These are phyloP conservation scores for Teunomyces stri DNA, from an alignment of 805 yeast species.

Conservation along the genomic window DNA sequence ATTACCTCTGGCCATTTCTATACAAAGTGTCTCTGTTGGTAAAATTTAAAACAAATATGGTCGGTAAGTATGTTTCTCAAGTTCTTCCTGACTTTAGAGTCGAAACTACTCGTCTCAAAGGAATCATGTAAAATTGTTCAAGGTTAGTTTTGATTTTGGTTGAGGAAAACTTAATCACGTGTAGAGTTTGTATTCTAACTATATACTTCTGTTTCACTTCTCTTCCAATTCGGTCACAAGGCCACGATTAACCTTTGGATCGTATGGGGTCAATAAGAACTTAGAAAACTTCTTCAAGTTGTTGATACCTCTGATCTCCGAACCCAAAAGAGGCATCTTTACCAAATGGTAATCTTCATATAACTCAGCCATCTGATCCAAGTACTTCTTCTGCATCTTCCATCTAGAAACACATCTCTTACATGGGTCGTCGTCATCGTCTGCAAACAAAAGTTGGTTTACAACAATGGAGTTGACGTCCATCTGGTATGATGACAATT, in stretches of 20 bases:
- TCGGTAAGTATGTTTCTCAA: background rate
- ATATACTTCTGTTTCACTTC: constrained; percentile 20
- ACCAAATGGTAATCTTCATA: constrained; percentile 97
- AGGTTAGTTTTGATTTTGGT: background rate
- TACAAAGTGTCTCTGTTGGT: background rate
- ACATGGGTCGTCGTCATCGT: constrained; percentile 69
- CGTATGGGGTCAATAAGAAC: constrained; percentile 74
- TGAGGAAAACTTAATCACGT: constrained; percentile 3
- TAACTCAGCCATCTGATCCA: constrained; percentile 92
- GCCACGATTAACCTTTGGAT: constrained; percentile 58
- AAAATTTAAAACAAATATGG: background rate
- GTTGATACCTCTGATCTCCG: constrained; percentile 91
- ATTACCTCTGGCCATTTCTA: constrained; percentile 87
- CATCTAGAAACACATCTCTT: constrained; percentile 89
- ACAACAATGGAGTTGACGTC: constrained; percentile 96
- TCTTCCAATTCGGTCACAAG: constrained; percentile 56
- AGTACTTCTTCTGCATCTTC: constrained; percentile 93
- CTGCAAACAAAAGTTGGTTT: constrained; percentile 89
- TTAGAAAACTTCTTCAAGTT: constrained; percentile 81
- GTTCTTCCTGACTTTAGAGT: background rate
- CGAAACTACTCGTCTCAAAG: background rate
- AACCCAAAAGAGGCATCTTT: constrained; percentile 91
- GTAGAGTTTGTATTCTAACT: background rate
- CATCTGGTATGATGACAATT: constrained; percentile 88
- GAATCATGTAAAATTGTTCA: background rate